Evolutionary conservation across 306 rosid genomes (phyloP), one percentile per base, ranked within the genome.

Genomic region (Albizia julibrissin): DNA sequence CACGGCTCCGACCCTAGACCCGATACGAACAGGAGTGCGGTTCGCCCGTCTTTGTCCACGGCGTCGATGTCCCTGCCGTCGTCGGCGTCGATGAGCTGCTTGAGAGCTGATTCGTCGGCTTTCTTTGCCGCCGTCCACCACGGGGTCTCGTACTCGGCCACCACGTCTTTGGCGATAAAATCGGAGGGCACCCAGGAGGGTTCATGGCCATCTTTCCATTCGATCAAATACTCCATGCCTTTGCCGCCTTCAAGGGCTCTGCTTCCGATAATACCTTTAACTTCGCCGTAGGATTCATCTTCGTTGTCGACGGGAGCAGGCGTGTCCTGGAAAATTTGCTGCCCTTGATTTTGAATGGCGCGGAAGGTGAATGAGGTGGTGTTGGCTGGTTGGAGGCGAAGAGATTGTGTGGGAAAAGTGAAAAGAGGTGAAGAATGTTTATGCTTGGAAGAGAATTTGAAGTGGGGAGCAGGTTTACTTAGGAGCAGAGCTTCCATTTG

Each of bases 101-200:
- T 56, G 4, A 93, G 81, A 0, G 90, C 87, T 2, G 83, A 26
- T 9, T 87, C 85, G 83, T 95, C 93, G 59, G 95, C 94, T 49
- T 93, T 93, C 69, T 84, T 91, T 1, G 97, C 98, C 27, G 99
- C 94, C 16, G 88, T 91, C 99, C 98, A 95, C 98, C 99, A 95
- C 0, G 97, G 92, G 1, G 90, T 83, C 19, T 95, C 99, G 84
- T 89, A 95, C 72, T 95, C 95, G 10, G 98, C 84, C 2, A 95
- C 78, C 8, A 95, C 95, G 75, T 95, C 98, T 61, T 87, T 87
- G 8, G 98, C 95, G 14, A 93, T 91, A 89, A 78, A 95, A 61
- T 91, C 92, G 0, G 95, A 80, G 0, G 94, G 88, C 8, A 93
- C 86, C 99, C 98, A 95, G 6, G 97, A 89, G 0, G 97, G 99